Base-by-base conservation (phyloP, 1,284 basidiomycete species). In the Chalciporus sp. region DNA sequence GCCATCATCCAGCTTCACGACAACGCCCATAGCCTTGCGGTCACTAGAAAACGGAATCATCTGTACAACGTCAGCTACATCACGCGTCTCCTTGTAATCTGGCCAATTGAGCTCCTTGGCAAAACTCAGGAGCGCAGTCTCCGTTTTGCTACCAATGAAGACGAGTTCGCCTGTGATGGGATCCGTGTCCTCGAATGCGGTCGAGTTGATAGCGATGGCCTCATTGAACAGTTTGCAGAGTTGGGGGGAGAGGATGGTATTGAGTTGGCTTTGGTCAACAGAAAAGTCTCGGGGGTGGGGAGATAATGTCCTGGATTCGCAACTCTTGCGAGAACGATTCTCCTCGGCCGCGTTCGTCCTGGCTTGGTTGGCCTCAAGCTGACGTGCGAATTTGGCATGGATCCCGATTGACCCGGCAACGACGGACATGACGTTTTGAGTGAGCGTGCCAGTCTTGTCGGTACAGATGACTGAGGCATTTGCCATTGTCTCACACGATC, bases 401-500 rank as follows among this genome's bases (percentile, higher is more conserved):
- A 97, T 84, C 33, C 96, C 96, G 51, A 98, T 79, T 27, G 94
- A 94, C 37, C 96, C 96, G 14, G 96, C 95, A 48, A 99, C 96
- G 63, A 99, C 90, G 16, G 87, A 85, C 96, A 99, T 99, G 65
- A 79, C 80, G 76, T 98, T 98, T 68, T 94, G 90, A 0, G 96
- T 98, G 26, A 95, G 85, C 7, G 94, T 91, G 46, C 92, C 92
- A 1, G 95, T 96, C 78, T 98, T 98, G 78, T 97, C 94, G 19
- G 95, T 98, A 75, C 95, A 98, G 27, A 98, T 84, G 58, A 98
- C 95, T 20, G 90, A 96, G 12, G 95, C 92, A 69, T 98, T 98
- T 31, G 92, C 96, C 95, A 98, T 99, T 7, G 94, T 98, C 78
- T 98, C 96, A 73, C 96, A 99, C 26, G 94, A 94, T 12, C 94